These are phyloP conservation scores for Chrysanthemum makinoi DNA, from an alignment of 129 eudicot species.

Conservation along the genomic window DNA sequence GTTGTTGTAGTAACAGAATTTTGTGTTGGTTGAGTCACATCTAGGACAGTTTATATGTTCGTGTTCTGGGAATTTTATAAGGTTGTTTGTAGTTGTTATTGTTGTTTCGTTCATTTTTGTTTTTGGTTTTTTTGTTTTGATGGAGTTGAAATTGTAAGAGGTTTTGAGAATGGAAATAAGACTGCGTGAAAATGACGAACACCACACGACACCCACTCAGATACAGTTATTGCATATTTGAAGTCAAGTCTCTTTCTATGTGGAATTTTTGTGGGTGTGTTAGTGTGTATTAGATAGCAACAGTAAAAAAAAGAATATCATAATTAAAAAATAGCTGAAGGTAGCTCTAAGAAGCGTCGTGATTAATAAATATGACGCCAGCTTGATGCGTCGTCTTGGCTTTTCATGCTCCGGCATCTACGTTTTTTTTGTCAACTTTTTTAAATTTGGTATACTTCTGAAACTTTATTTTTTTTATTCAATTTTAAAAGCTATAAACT, in stretches of 20 bases:
- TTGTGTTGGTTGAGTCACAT: slow-evolving; percentile 70
- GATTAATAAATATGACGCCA: too few relatives aligned
- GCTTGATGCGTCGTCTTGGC: too few relatives aligned
- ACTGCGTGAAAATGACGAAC: slow-evolving; percentile 32
- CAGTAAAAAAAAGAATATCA: too few relatives aligned
- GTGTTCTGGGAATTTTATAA: slow-evolving; percentile 45
- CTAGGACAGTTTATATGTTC: slow-evolving; percentile 75
- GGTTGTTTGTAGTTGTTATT: slow-evolving; percentile 34
- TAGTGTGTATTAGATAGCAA: not conserved
- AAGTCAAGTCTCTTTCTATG: slow-evolving; percentile 15
- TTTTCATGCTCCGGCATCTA: too few relatives aligned
- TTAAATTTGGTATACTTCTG: too few relatives aligned
- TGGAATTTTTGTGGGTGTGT: slow-evolving; percentile 20
- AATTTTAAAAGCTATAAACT: too few relatives aligned
- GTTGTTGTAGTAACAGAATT: slow-evolving; percentile 89
- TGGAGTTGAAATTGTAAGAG: not conserved
- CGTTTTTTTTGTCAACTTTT: too few relatives aligned
- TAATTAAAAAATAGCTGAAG: too few relatives aligned
- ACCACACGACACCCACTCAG: slow-evolving; percentile 27
- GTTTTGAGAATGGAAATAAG: not conserved
- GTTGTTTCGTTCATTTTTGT: slow-evolving; percentile 27
- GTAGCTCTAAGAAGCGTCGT: too few relatives aligned
- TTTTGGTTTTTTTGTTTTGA: not conserved
- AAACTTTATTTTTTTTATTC: too few relatives aligned
- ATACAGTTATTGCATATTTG: not conserved